phyloP scores from a whole-genome alignment of 129 eudicot genomes.

The Helianthus annuus region DNA sequence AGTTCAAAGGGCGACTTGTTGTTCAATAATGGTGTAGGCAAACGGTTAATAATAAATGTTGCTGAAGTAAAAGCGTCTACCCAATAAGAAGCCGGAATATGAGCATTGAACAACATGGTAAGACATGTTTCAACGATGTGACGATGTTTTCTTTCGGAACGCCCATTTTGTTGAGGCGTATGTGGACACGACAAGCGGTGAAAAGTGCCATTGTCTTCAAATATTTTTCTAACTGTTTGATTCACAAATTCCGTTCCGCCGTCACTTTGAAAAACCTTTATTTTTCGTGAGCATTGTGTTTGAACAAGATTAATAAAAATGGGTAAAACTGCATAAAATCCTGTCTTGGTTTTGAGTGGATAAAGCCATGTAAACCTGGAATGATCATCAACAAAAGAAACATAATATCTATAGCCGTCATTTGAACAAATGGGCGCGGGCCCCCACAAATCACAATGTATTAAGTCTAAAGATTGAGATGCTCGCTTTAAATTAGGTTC shows the following conservation, averaged over 20 bases:
- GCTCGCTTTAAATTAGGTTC: background rate
- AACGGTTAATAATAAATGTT: too few species aligned
- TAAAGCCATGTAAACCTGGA: background rate
- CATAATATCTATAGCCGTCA: background rate
- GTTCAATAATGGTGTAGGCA: too few species aligned
- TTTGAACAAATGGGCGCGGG: background rate
- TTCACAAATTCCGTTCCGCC: too few species aligned
- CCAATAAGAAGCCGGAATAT: too few species aligned
- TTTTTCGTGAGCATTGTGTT: background rate
- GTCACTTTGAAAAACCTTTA: too few species aligned
- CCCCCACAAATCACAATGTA: background rate
- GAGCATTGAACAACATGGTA: too few species aligned
- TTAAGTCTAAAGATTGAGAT: background rate
- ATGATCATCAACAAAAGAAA: background rate
- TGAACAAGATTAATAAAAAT: background rate
- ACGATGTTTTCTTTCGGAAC: background rate
- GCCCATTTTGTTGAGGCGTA: background rate
- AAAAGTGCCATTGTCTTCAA: too few species aligned
- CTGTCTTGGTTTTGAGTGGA: background rate
- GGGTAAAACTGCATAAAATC: background rate
- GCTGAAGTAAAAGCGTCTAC: too few species aligned
- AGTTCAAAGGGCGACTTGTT: too few species aligned
- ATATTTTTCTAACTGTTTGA: too few species aligned
- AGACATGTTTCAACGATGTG: too few species aligned
- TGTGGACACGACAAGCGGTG: background rate